Evolutionary conservation across 306 rosid species (phyloP).

Genomic region (Malus sylvestris): DNA sequence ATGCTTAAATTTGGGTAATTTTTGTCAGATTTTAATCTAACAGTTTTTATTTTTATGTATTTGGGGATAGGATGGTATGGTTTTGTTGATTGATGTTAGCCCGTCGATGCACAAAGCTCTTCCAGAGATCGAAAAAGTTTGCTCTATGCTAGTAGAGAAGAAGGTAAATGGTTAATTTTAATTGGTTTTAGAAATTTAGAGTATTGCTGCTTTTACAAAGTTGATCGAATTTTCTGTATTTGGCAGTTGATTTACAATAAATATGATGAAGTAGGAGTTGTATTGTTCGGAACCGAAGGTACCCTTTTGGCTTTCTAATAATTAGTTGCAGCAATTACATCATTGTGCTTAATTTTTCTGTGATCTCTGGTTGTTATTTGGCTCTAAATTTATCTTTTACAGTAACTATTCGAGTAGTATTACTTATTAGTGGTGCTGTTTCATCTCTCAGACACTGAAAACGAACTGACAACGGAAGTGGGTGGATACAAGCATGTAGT

Average conservation of each 20-base stretch:
- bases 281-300: conserved; percentile 85
- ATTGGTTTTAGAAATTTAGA: background rate
- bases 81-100: conserved; percentile 85
- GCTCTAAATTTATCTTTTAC: background rate
- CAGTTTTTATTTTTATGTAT: background rate
- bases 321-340: background rate
- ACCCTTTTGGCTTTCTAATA: conserved; percentile 1
- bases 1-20: background rate
- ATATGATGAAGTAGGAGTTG: conserved; percentile 63
- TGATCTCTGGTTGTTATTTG: background rate
- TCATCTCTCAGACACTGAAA: conserved; percentile 58
- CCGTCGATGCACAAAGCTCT: conserved; percentile 78
- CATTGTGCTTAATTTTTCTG: background rate
- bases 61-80: conserved; percentile 52
- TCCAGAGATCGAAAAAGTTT: conserved; percentile 66
- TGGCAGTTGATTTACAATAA: conserved; percentile 60
- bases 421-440: background rate
- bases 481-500: conserved; percentile 84
- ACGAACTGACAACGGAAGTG: conserved; percentile 72
- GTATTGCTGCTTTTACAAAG: background rate
- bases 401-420: background rate
- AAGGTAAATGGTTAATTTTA: conserved; percentile 33
- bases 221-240: background rate
- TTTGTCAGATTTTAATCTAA: conserved; percentile 1
- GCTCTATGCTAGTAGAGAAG: conserved; percentile 64